Base-by-base conservation (phyloP, 768 basidiomycete genomes). In the Suillus spraguei region DNA sequence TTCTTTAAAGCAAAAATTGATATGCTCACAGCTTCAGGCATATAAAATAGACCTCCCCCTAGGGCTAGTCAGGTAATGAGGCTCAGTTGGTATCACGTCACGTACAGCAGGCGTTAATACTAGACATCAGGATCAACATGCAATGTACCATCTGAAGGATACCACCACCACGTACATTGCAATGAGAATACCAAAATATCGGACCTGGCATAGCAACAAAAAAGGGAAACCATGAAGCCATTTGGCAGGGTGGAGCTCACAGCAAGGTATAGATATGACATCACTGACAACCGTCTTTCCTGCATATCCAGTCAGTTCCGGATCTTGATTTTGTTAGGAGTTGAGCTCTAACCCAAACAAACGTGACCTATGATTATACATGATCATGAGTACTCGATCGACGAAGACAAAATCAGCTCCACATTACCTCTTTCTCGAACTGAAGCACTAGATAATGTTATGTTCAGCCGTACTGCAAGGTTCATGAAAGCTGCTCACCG, bases 271-370 rank as follows among this genome's bases (percentile, higher is more conserved):
- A 58, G 56, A 13, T 13, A 41, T 28, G 38, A 7, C 56, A 58
- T 58, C 39, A 20, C 17, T 28, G 55, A 41, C 55, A 24, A 41
- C 56, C 13, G 39, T 41, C 39, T 58, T 28, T 13, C 5, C 56
- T 58, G 39, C 28, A 32, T 39, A 41, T 20, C 1, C 6, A 20
- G 17, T 58, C 39, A 58, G 17, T 58, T 28, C 16, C 17, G 17
- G 10, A 13, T n/a, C 20, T 33, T 39, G 38, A 17, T 39, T 20
- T 20, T 6, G 11, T 58, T 20, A 10, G 17, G 38, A 10, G 24
- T 28, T 20, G 11, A 58, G 20, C 10, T 39, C 56, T 41, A 17
- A 58, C 56, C 56, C 56, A 58, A 32, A 58, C 56, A 58, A 24
- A 58, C 3, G 17, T 20, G 39, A 41, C 39, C 56, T 58, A 24